Conservation (phyloP, 495 filamentous ascomycete species). For the Trichoderma virens region DNA sequence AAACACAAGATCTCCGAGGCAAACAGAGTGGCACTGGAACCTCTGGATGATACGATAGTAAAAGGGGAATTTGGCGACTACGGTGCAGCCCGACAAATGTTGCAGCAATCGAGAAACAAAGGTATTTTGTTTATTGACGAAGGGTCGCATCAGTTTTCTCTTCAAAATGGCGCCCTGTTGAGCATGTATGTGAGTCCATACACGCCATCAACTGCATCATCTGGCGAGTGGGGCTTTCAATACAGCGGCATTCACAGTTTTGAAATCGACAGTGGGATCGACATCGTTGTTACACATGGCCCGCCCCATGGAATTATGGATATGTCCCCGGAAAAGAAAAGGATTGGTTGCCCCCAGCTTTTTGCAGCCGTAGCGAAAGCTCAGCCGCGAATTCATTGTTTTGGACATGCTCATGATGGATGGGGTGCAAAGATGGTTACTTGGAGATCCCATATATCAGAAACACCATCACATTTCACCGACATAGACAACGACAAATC, state of each 20-base stretch:
- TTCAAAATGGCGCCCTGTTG: slow-evolving; percentile 51
- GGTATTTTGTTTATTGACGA: slow-evolving; percentile 63
- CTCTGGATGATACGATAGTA: slow-evolving; percentile 16
- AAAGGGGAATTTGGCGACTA: slow-evolving; percentile 17
- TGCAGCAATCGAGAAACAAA: slow-evolving; percentile 32
- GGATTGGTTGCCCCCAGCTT: slow-evolving; percentile 50
- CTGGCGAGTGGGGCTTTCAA: slow-evolving; percentile 52
- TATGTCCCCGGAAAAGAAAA: slow-evolving; percentile 20
- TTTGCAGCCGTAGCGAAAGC: slow-evolving; percentile 47
- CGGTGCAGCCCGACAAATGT: slow-evolving; percentile 18
- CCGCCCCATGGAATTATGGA: slow-evolving; percentile 58
- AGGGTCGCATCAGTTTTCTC: slow-evolving; percentile 46
- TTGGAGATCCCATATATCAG: slow-evolving; percentile 38
- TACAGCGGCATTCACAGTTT: slow-evolving; percentile 50
- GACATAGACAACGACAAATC: slow-evolving; percentile 35
- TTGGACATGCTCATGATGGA: slow-evolving; percentile 69
- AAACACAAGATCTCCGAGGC: slow-evolving; percentile 14
- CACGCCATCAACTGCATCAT: slow-evolving; percentile 45
- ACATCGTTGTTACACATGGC: slow-evolving; percentile 69
- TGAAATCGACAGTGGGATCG: slow-evolving; percentile 39
- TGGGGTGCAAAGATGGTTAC: slow-evolving; percentile 57
- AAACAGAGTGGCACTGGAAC: background rate
- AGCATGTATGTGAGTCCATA: slow-evolving; percentile 65
- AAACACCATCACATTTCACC: slow-evolving; percentile 29
- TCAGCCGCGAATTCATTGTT: slow-evolving; percentile 56